Conservation (phyloP, 2,329 filamentous ascomycete species). For the Arthrobotrys pseudoclavata region DNA sequence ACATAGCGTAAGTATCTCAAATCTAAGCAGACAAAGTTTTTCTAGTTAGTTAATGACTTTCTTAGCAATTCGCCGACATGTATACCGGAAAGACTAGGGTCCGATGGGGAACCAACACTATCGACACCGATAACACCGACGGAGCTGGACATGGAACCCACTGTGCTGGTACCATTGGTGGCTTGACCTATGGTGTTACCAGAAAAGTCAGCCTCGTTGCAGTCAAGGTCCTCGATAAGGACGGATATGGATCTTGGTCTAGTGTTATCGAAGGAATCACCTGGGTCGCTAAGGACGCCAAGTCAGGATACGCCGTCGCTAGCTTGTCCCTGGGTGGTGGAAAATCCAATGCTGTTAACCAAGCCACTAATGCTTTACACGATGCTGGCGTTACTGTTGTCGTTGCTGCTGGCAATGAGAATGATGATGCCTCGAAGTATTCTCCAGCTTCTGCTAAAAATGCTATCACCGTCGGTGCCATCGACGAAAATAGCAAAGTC, state of each 20-base stretch:
- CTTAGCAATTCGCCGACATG: constrained; percentile 65
- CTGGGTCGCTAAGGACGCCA: constrained; percentile 61
- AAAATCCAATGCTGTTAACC: constrained; percentile 69
- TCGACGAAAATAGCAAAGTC: constrained; percentile 64
- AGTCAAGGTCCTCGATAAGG: constrained; percentile 69
- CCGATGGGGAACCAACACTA: constrained; percentile 70
- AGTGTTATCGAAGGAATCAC: constrained; percentile 63
- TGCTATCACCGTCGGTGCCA: constrained; percentile 69
- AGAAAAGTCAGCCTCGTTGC: constrained; percentile 68
- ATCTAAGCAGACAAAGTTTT: not conserved
- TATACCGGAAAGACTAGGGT: constrained; percentile 67
- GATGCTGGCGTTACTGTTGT: constrained; percentile 67
- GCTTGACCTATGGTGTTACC: constrained; percentile 68
- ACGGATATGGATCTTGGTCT: constrained; percentile 66
- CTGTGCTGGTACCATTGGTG: constrained; percentile 68
- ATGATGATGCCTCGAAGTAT: constrained; percentile 56
- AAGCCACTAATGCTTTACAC: constrained; percentile 69
- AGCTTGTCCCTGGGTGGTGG: constrained; percentile 65
- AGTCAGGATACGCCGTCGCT: constrained; percentile 62
- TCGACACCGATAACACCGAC: constrained; percentile 23
- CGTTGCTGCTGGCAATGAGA: constrained; percentile 66
- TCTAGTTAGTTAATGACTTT: constrained; percentile 66
- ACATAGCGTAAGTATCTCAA: constrained; percentile 61
- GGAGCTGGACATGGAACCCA: constrained; percentile 69
- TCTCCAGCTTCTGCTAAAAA: constrained; percentile 66